Evolutionary conservation across 2,329 filamentous ascomycete genomes (phyloP), one percentile per base, ranked within the genome.

Genomic region (Cladosporium austrohemisphaericum): DNA sequence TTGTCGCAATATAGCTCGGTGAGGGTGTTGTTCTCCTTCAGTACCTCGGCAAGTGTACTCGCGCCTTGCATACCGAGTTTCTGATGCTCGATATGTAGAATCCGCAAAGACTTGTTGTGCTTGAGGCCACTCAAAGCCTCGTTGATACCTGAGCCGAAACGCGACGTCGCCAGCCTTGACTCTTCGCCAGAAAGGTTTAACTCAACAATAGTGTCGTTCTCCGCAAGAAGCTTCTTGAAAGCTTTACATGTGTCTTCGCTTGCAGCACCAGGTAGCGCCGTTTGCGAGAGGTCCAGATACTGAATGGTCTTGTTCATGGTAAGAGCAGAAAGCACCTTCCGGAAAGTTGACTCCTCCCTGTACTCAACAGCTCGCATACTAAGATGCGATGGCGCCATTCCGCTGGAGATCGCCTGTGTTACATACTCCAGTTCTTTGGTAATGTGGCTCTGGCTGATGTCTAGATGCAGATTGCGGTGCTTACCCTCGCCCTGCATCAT

Each of bases 171-270:
- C n/a, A 88, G 65, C 57, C 85, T 79, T 5, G 84, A 84, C 55
- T 84, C 81, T 58, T 87, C 84, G 7, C 84, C 84, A 20, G 83
- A 86, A 36, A 88, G 83, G 61, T 87, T 81, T 10, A 88, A 68
- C 61, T 82, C 81, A 56, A 83, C 74, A 2, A 88, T 68, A 1
- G 79, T 81, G n/a, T 73, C 72, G 53, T 88, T 88, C 45, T 84
- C 76, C 26, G 81, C 78, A 57, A 88, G 84, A 67, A 88, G 77
- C 41, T 73, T 65, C 53, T 81, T 77, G 49, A 88, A 65, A 11
- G 80, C 76, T 52, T 78, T 76, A 58, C 82, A 86, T 0, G 84
- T 87, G 50, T 85, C 81, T 8, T 79, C 76, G 7, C 80, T 78
- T 3, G 84, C 84, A 61, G 87, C 84, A 47, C 81, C 82, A 11